These are phyloP conservation scores for Pseudogymnoascus sp. DNA, from an alignment of 2,329 filamentous ascomycete species.

Conservation along the genomic window DNA sequence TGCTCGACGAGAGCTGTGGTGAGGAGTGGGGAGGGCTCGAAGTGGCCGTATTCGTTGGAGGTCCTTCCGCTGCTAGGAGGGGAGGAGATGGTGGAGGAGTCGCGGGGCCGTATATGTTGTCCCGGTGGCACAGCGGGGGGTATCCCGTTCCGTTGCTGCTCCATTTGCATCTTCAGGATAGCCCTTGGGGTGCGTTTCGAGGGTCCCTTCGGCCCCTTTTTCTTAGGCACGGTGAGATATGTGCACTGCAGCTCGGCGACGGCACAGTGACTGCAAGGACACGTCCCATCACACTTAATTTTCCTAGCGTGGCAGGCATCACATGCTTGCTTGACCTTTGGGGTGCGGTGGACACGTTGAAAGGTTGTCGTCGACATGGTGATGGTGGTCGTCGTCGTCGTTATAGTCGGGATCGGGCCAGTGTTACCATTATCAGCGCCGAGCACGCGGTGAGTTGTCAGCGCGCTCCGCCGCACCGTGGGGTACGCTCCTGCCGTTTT, in stretches of 20 bases:
- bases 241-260: constrained; percentile 19
- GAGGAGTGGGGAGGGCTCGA: background rate
- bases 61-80: background rate
- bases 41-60: background rate
- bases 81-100: constrained; percentile 12
- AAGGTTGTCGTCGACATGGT: background rate
- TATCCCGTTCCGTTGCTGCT: background rate
- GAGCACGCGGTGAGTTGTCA: background rate
- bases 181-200: constrained; percentile 28
- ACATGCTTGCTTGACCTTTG: constrained; percentile 26
- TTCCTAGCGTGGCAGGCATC: constrained; percentile 27
- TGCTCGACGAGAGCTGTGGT: background rate
- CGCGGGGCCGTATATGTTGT: background rate
- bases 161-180: background rate
- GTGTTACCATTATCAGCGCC: background rate
- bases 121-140: background rate
- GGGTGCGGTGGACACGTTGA: background rate
- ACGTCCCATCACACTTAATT: constrained; percentile 25
- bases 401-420: background rate
- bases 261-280: constrained; percentile 25
- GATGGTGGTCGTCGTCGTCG: background rate
- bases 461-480: background rate
- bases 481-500: background rate
- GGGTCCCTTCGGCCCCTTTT: constrained; percentile 26
- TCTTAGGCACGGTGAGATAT: constrained; percentile 27